Conservation (phyloP, 1,139 yeast species). For the Geotrichum macrosporum region DNA sequence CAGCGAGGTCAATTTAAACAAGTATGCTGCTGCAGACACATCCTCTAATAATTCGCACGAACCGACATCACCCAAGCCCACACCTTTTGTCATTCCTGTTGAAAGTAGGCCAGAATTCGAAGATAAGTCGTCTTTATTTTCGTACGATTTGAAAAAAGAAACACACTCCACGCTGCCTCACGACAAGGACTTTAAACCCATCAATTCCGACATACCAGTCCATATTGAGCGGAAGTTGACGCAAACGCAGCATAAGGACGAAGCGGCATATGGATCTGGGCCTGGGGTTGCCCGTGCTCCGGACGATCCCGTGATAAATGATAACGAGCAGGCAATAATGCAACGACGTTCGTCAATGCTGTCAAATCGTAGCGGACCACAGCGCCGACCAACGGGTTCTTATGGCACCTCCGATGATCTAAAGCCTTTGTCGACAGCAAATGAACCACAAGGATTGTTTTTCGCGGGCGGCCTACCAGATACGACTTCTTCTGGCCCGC, state of each 20-base stretch:
- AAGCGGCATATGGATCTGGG: conserved; percentile 26
- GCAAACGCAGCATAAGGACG: conserved; percentile 36
- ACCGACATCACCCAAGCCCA: not conserved
- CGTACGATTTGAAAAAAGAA: conserved; percentile 36
- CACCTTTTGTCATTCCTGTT: conserved; percentile 5
- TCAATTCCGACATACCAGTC: conserved; percentile 34
- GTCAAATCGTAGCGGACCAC: conserved; percentile 27
- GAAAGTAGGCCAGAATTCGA: conserved; percentile 4
- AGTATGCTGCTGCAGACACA: conserved; percentile 11
- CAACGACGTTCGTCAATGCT: conserved; percentile 27
- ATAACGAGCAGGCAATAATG: conserved; percentile 7
- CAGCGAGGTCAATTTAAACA: conserved; percentile 31
- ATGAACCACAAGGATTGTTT: conserved; percentile 27
- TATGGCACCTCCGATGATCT: conserved; percentile 30
- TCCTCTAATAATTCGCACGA: not conserved
- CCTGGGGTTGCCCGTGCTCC: conserved; percentile 37
- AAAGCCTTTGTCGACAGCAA: conserved; percentile 30
- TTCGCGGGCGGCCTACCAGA: conserved; percentile 38
- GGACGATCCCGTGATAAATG: not conserved
- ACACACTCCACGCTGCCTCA: conserved; percentile 34
- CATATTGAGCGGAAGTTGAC: conserved; percentile 38
- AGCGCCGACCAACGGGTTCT: conserved; percentile 34
- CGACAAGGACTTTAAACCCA: conserved; percentile 37
- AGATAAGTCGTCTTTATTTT: conserved; percentile 36
- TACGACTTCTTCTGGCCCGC: conserved; percentile 28